These are phyloP conservation scores for Fusarium cicatricum DNA, from an alignment of 2,329 filamentous ascomycete species.

Conservation along the genomic window DNA sequence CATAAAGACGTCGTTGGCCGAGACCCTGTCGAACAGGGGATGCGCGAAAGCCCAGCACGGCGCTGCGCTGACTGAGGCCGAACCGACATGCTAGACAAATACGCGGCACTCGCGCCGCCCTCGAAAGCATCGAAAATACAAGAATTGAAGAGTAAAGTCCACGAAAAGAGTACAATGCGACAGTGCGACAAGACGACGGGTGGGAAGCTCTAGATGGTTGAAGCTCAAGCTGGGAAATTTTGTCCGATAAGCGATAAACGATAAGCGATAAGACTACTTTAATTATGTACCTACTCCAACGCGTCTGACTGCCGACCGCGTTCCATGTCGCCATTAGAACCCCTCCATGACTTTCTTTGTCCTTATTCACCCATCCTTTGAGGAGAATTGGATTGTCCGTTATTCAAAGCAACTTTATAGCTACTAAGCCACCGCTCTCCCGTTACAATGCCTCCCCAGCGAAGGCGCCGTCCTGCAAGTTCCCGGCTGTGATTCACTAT, in stretches of 20 bases:
- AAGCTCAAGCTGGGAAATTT: conserved; percentile 34
- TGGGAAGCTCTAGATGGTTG: neutral
- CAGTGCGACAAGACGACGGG: neutral
- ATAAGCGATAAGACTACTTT: conserved; percentile 36
- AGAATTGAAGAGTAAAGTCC: conserved; percentile 13
- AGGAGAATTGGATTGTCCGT: neutral
- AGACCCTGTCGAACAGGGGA: conserved; percentile 16
- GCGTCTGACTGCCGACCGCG: conserved; percentile 6
- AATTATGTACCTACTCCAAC: conserved; percentile 27
- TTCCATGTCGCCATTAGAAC: conserved; percentile 1
- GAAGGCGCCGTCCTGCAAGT: conserved; percentile 47
- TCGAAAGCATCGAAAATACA: conserved; percentile 47
- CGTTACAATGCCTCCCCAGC: conserved; percentile 45
- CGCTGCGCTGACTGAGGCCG: conserved; percentile 39
- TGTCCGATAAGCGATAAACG: conserved; percentile 38
- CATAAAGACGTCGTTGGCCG: conserved; percentile 30
- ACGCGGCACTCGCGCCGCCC: conserved; percentile 44
- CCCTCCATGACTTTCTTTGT: conserved; percentile 13
- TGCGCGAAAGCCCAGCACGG: conserved; percentile 15
- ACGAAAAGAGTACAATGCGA: conserved; percentile 21
- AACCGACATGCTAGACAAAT: conserved; percentile 48
- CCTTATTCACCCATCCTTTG: neutral
- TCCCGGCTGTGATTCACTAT: conserved; percentile 10
- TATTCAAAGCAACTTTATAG: neutral
- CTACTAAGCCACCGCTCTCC: neutral